Evolutionary conservation across 306 rosid species (phyloP).

Genomic region (Trichosanthes truncata): DNA sequence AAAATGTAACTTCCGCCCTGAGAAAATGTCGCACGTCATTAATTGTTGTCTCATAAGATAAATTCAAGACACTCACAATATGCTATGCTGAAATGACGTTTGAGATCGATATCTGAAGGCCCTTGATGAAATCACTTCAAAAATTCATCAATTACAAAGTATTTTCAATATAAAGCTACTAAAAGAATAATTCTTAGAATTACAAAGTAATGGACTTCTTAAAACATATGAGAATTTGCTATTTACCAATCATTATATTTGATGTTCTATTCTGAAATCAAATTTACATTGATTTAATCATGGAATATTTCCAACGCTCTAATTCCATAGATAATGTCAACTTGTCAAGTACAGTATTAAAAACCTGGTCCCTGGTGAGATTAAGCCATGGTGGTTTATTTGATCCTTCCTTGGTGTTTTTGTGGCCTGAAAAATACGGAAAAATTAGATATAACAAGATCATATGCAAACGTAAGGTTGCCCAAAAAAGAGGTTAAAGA

Average conservation of each 20-base stretch:
- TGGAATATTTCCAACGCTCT: background rate
- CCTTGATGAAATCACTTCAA: background rate
- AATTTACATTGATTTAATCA: background rate
- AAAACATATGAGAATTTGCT: background rate
- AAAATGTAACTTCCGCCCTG: conserved; percentile 75
- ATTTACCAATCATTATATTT: background rate
- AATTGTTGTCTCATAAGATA: background rate
- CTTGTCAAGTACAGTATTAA: background rate
- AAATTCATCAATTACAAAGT: background rate
- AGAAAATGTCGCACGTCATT: background rate
- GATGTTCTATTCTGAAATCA: background rate
- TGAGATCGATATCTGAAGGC: background rate
- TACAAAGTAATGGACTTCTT: background rate
- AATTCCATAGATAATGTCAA: background rate
- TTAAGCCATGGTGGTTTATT: conserved; percentile 86
- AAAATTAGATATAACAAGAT: background rate
- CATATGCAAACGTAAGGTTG: background rate
- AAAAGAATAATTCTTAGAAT: background rate
- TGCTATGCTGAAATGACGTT: background rate
- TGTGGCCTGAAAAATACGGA: conserved; percentile 49
- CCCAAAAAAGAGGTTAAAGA: background rate
- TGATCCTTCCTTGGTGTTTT: conserved; percentile 80
- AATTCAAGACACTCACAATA: background rate
- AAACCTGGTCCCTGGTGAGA: conserved; percentile 59
- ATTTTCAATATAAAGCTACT: background rate